Base-by-base conservation (phyloP, 1,284 basidiomycete species). In the Jaminaea rosea region DNA sequence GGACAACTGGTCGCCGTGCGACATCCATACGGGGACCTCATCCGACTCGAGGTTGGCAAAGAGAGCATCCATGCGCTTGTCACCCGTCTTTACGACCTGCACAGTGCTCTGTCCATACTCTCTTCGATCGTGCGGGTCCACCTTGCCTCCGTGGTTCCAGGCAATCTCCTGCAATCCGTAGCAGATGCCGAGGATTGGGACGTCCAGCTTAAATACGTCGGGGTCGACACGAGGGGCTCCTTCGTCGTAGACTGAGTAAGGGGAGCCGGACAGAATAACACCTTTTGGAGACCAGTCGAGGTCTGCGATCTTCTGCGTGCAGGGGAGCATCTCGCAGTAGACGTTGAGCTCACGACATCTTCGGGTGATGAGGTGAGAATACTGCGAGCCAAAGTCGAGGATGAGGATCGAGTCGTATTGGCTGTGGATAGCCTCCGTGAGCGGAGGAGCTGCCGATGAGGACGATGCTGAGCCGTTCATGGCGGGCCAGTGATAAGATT, bases 111-210 rank as follows among this genome's bases (percentile, higher is more conserved):
- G 86, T 0, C 94, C 94, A 73, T 98, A 99, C 77, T 98, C 94
- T 61, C 92, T 82, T 75, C 91, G 89, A 55, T 90, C 83, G 75
- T 88, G 90, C 50, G 86, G 84, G 26, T 84, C 83, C 32, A 99
- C 90, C 62, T 85, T 82, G 21, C 92, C 94, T 55, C 86, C 85
- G 73, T 89, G 79, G 57, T 84, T 85, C 82, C 85, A 88, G 17
- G 92, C 91, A 57, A 97, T 89, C 81, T 98, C 93, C 85, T 93
- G 89, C n/a, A 98, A 80, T 26, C 94, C 94, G 77, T 98, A 98
- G 76, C 94, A 99, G 58, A 98, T 97, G 44, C 94, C 94, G 15
- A 99, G 80, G 50, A 98, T 84, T 17, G 94, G 93, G 0, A 97
- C 84, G 31, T 86, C 89, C 13, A 87, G 81, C 37, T 84, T 82